phyloP scores from a whole-genome alignment of 192 early-diverging fungal species.

The Radiomyces spectabilis region DNA sequence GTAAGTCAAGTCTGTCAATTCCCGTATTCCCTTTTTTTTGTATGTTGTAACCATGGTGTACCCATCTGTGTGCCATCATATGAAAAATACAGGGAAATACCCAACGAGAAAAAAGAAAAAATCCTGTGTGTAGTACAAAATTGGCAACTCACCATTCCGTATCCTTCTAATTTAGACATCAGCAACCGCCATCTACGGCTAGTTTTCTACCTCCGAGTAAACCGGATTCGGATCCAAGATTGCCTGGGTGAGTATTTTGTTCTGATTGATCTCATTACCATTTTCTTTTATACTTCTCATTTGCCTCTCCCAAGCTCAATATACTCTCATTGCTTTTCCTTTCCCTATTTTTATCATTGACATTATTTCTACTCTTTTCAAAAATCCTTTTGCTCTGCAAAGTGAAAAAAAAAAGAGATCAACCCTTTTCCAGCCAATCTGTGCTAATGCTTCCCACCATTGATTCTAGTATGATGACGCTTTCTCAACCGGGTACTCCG shows the following conservation, averaged over 20 bases:
- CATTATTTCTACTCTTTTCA: no score
- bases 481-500: conserved; percentile 12
- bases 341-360: background rate
- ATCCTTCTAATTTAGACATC: background rate
- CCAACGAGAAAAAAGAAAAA: no score
- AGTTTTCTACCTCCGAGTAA: background rate
- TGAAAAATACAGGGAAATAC: no score
- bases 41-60: background rate
- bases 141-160: background rate
- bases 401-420: no score
- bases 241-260: conserved; percentile 3
- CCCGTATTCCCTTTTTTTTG: background rate
- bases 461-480: background rate
- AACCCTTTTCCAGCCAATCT: no score
- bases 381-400: no score
- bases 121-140: no score
- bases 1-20: conserved; percentile 10
- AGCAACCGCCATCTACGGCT: background rate
- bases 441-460: no score
- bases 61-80: background rate
- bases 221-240: conserved; percentile 7
- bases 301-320: no score
- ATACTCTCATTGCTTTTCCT: no score
- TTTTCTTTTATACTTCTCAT: no score
- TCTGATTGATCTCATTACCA: background rate